These are phyloP conservation scores for Ascoidea asiatica DNA, from an alignment of 805 yeast species.

Conservation along the genomic window DNA sequence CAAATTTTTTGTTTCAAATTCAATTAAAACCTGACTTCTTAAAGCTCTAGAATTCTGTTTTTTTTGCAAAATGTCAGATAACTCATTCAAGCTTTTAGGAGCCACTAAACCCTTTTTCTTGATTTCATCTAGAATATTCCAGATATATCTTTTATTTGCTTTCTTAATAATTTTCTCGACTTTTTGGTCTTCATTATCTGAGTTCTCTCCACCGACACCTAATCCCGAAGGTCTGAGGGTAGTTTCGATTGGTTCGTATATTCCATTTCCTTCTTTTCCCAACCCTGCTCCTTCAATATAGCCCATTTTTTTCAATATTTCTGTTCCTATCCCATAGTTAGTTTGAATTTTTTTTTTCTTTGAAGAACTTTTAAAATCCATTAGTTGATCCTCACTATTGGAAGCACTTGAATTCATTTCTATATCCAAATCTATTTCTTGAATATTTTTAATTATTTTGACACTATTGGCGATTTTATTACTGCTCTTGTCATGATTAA, in stretches of 20 bases:
- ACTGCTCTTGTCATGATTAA: no score
- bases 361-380: no score
- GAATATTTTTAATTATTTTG: no score
- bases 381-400: no score
- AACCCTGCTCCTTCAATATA: conserved; percentile 71
- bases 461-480: no score
- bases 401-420: no score
- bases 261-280: conserved; percentile 64
- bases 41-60: neutral
- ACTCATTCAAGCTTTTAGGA: neutral
- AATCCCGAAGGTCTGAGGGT: conserved; percentile 38
- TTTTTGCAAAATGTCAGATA: neutral
- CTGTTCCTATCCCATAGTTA: conserved; percentile 75
- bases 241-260: conserved; percentile 62
- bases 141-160: neutral
- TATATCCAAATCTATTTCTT: no score
- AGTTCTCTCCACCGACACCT: conserved; percentile 61
- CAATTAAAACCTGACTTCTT: neutral
- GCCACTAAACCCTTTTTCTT: neutral
- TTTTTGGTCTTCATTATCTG: conserved; percentile 9
- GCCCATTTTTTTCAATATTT: conserved; percentile 70
- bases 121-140: neutral
- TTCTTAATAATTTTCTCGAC: no score
- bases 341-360: neutral
- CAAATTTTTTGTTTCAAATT: neutral